Evolutionary conservation across 2,329 filamentous ascomycete genomes (phyloP).

Genomic region (Colletotrichum tropicicola): DNA sequence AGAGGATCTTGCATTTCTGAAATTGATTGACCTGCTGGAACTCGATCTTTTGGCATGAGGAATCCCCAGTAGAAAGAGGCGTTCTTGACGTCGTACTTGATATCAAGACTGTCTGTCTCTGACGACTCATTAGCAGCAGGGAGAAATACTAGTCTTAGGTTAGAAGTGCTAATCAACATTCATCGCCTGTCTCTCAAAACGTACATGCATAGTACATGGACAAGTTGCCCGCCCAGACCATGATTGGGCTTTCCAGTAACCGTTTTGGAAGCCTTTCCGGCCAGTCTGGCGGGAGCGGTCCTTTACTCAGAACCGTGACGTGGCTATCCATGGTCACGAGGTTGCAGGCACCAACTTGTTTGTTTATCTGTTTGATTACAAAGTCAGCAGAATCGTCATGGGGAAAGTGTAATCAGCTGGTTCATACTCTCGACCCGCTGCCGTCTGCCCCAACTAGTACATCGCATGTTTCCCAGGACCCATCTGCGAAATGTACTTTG

Average conservation of each 20-base stretch:
- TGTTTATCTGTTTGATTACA: neutral
- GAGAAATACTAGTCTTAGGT: neutral
- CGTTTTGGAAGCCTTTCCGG: neutral
- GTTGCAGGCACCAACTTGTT: neutral
- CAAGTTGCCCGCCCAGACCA: neutral
- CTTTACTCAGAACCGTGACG: neutral
- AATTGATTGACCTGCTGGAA: neutral
- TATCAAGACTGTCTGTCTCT: neutral
- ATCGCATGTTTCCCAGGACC: neutral
- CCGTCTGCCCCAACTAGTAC: neutral
- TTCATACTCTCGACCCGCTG: neutral
- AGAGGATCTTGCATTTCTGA: neutral
- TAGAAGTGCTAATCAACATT: neutral
- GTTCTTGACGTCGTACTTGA: neutral
- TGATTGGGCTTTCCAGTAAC: neutral
- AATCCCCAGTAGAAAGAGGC: constrained; percentile 6
- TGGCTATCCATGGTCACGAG: neutral
- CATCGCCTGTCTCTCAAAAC: neutral
- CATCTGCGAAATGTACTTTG: neutral
- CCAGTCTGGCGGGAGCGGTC: neutral
- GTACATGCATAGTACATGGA: constrained; percentile 4
- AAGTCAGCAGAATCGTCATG: neutral
- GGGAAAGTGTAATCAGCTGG: neutral
- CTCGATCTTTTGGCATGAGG: neutral
- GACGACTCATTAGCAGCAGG: neutral